phyloP scores from a whole-genome alignment of 805 yeast genomes.

The Torulaspora microellipsoides region DNA sequence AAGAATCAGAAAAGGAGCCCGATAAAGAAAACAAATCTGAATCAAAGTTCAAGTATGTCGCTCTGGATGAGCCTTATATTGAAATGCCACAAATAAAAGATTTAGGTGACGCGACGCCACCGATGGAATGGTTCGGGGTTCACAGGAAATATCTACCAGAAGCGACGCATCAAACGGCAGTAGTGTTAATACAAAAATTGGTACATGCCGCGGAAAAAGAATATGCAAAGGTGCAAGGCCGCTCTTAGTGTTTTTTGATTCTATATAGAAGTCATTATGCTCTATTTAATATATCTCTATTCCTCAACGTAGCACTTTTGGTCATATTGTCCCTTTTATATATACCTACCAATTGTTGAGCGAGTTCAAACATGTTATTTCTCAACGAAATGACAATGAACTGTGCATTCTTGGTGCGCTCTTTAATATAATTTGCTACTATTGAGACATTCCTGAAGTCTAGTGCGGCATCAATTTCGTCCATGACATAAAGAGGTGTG shows the following conservation, averaged over 20 bases:
- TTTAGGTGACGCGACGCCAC: conserved; percentile 96
- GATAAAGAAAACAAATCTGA: conserved; percentile 32
- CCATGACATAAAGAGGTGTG: conserved; percentile 97
- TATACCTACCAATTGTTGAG: conserved; percentile 90
- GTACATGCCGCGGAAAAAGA: conserved; percentile 59
- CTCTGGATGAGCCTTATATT: conserved; percentile 72
- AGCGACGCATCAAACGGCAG: conserved; percentile 74
- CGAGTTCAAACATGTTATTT: conserved; percentile 96
- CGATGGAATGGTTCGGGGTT: conserved; percentile 95
- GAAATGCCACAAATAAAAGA: conserved; percentile 88
- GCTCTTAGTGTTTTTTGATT: conserved; percentile 23
- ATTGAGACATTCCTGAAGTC: conserved; percentile 96
- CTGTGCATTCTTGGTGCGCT: conserved; percentile 93
- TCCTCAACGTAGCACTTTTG: conserved; percentile 70
- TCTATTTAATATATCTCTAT: conserved; percentile 45
- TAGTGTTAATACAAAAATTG: conserved; percentile 66
- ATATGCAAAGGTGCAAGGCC: conserved; percentile 41
- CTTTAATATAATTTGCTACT: conserved; percentile 95
- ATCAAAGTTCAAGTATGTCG: conserved; percentile 44
- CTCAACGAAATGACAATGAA: conserved; percentile 91
- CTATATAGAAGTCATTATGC: conserved; percentile 1
- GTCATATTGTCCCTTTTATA: conserved; percentile 93
- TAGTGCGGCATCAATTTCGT: conserved; percentile 97
- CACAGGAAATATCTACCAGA: conserved; percentile 84
- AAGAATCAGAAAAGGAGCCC: conserved; percentile 24